phyloP scores from a whole-genome alignment of 2,329 filamentous ascomycete genomes.

The Exophiala calicioides region DNA sequence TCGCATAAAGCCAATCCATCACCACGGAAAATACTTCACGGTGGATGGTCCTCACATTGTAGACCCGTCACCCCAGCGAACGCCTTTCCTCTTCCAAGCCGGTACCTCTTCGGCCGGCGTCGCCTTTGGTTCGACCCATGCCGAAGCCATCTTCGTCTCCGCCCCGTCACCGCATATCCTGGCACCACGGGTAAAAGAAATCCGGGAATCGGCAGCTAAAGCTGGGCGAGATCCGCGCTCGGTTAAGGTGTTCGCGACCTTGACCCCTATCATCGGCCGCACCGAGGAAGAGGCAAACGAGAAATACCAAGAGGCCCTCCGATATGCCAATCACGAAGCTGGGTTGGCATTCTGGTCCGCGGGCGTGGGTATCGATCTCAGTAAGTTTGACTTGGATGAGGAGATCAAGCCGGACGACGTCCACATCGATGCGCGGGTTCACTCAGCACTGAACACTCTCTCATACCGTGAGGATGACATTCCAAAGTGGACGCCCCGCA shows the following conservation, averaged over 20 bases:
- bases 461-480: not conserved
- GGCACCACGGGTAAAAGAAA: slow-evolving; percentile 52
- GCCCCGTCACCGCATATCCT: slow-evolving; percentile 53
- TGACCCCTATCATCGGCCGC: slow-evolving; percentile 51
- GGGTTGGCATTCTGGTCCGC: slow-evolving; percentile 58
- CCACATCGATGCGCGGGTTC: too few relatives aligned
- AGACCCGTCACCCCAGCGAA: slow-evolving; percentile 58
- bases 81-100: slow-evolving; percentile 60
- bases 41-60: slow-evolving; percentile 49
- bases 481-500: not conserved
- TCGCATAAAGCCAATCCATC: too few relatives aligned
- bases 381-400: slow-evolving; percentile 57
- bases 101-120: slow-evolving; percentile 61
- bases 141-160: slow-evolving; percentile 61
- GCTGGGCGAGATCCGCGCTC: slow-evolving; percentile 57
- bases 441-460: not conserved
- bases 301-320: slow-evolving; percentile 54
- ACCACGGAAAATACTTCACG: slow-evolving; percentile 54
- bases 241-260: slow-evolving; percentile 57
- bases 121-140: slow-evolving; percentile 57
- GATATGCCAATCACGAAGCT: slow-evolving; percentile 54
- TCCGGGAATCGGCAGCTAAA: slow-evolving; percentile 51
- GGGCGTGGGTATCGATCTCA: slow-evolving; percentile 62
- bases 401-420: too few relatives aligned
- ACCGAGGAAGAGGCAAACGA: slow-evolving; percentile 55